Evolutionary conservation across 78 protist genomes (phyloP), one percentile per base, ranked within the genome.

Genomic region (Monocercomonoides exilis): DNA sequence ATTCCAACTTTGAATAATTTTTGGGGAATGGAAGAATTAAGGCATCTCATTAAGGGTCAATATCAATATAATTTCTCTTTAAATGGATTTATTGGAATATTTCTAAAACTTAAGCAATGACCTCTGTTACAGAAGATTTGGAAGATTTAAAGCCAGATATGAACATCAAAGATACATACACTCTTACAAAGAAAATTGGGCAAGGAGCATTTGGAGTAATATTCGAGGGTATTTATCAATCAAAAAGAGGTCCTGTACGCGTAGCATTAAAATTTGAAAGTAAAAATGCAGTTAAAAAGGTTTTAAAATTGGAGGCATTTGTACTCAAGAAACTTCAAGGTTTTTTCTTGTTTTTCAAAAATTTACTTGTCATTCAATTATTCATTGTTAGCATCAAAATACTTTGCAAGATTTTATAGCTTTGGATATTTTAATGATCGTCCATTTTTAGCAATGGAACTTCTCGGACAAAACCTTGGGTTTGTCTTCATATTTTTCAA

Each of bases 201-300:
- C 35, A 46, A 77, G 91, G 90, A 6, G 43, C 89, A n/a, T 86
- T 87, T 42, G 89, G 90, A 2, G 84, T 44, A 34, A 89, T 89
- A 2, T 54, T 54, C 21, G 70, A 54, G 21, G 70, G 38, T 21
- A 54, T 21, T 54, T 11, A 29, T 54, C 38, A 29, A 11, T 11
- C 11, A 11, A 54, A 21, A 54, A 11, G 38, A 11, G 70, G 21
- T 54, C 21, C 21, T 21, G 70, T 11, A 54, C 70, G 38, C 70
- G 70, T 54, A 29, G 70, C 70, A 29, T 29, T 54, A 29, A 54
- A 54, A 21, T 29, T 54, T 21, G 70, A 54, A 54, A 54, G 21
- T 54, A 21, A 54, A 29, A 54, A 11, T 29, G 21, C 70, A 11
- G 21, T 54, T 54, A 54, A 21, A 21, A 54, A 54, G 21, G 70